Evolutionary conservation across 441 rosid species (phyloP), one percentile per base, ranked within the genome.

Genomic region (Bruguiera hainesii): DNA sequence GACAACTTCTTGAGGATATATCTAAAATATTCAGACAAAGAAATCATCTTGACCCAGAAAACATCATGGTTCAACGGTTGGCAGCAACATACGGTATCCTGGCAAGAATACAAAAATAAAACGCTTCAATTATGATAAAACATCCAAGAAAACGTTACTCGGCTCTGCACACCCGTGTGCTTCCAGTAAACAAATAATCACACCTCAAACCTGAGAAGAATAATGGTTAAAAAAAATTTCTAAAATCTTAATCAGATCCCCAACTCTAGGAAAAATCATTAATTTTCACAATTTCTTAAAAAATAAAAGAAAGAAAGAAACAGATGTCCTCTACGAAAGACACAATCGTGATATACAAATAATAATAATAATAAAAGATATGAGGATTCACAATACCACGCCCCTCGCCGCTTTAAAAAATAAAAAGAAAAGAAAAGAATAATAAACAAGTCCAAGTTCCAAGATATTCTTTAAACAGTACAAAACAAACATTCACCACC

Each of bases 161-260:
- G 28, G 28, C 28, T 39, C 42, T 25, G 50, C 69, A 18, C 28
- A 28, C 10, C 50, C 62, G 55, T 51, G 30, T 57, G 66, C 29
- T 57, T 53, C 19, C 30, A 35, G 9, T 67, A 53, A 64, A 66
- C n/a, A 10, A 64, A 42, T 29, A 66, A 19, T 52, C 30, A 56
- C 52, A 42, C 2, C 60, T 42, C 21, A 21, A 52, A 28, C 39
- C 49, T 33, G 63, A 35, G 30, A 50, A 66, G 9, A 57, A 53
- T 11, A 61, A 37, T 1, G 42, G 42, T 37, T 2, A 35, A 35
- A 15, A 28, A 35, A 11, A 15, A 26, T 21, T 2, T 26, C 49
- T 56, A 8, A 52, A 65, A 74, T 68, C 74, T 65, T 67, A 48
- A 55, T 6, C n/a, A 1, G 26, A 33, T 16, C 3, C 31, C 13